Percentiles rank a stretch among this genome's conserved stretches.
phyloP scores from a whole-genome alignment of 2,329 filamentous ascomycete species.

The Calonectria fujianensis region DNA sequence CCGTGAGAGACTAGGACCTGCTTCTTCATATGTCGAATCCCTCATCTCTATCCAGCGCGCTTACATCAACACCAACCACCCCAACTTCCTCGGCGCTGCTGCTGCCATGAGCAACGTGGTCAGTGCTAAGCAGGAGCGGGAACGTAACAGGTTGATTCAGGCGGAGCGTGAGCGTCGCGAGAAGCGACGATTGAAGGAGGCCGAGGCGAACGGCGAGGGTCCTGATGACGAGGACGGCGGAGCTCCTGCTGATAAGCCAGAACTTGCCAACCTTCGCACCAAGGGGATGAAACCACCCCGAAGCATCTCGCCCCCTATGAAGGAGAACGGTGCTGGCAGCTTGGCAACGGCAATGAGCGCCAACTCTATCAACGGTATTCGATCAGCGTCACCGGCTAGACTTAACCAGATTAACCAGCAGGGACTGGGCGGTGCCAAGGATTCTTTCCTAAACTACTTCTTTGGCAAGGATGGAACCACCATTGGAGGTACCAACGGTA shows the following conservation, averaged over 20 bases:
- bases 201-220: slow-evolving; percentile 86
- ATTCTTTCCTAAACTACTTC: slow-evolving; percentile 98
- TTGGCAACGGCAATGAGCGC: slow-evolving; percentile 75
- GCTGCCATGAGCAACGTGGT: slow-evolving; percentile 99
- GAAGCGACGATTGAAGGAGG: slow-evolving; percentile 86
- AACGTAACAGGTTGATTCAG: slow-evolving; percentile 85
- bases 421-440: slow-evolving; percentile 79
- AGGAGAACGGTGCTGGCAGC: slow-evolving; percentile 77
- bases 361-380: slow-evolving; percentile 70
- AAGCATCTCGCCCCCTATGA: slow-evolving; percentile 88
- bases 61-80: slow-evolving; percentile 99
- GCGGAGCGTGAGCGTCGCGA: slow-evolving; percentile 93
- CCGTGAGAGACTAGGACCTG: slow-evolving; percentile 91
- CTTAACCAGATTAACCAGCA: slow-evolving; percentile 78
- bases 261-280: slow-evolving; percentile 66
- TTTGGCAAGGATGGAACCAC: slow-evolving; percentile 92
- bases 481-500: slow-evolving; percentile 54
- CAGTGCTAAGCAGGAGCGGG: slow-evolving; percentile 93
- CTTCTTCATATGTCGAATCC: slow-evolving; percentile 94
- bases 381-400: slow-evolving; percentile 66
- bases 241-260: slow-evolving; percentile 67
- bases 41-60: slow-evolving; percentile 97
- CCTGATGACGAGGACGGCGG: slow-evolving; percentile 75
- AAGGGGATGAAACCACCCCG: slow-evolving; percentile 70
- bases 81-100: slow-evolving; percentile 97